Evolutionary conservation across 208 protist genomes (phyloP), one percentile per base, ranked within the genome.

Genomic region (Trypanosoma congolense): DNA sequence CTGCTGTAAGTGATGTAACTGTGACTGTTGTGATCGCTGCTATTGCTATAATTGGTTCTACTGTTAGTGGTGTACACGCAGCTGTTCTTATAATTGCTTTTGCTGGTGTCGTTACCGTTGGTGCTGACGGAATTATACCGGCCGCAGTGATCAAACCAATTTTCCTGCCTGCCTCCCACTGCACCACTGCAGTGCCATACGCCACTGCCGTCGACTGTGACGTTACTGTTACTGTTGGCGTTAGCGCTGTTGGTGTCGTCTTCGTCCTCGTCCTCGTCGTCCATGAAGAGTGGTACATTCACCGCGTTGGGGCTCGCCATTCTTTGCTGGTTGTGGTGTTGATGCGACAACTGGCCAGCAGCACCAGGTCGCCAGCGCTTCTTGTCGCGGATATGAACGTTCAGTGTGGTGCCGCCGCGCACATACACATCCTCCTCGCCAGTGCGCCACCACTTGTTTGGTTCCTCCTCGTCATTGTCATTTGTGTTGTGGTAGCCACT

Each of bases 401-500:
- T 38, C 12, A 38, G 12, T 12, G 33, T 12, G 33, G 33, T 12
- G 33, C 33, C 12, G 33, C 33, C 12, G 33, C 33, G 33, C 9
- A 12, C 6, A 38, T 6, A 16, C 33, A 38, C 12, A 12, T 38
- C 33, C 6, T 38, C 33, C 12, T 38, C 33, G 33, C 33, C 12
- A 12, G 9, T 38, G 9, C 12, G 33, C 33, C 33, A 38, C 33
- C 33, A 38, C 12, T 12, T 38, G 33, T 47, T 47, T 10, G 18
- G 42, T 47, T 47, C 21, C 21, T 47, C 42, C 6, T 47, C 21
- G 16, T 47, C 18, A 25, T n/a, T 47, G 16, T 47, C 18, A 25
- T 24, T 25, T 41, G 9, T 14, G 10, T n/a, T 36, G n/a, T 26
- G 25, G 22, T 16, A 41, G 30, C 0, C 6, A 38, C 33, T 6